Evolutionary conservation across 129 eudicot species (phyloP).

Genomic region (Lonicera japonica): DNA sequence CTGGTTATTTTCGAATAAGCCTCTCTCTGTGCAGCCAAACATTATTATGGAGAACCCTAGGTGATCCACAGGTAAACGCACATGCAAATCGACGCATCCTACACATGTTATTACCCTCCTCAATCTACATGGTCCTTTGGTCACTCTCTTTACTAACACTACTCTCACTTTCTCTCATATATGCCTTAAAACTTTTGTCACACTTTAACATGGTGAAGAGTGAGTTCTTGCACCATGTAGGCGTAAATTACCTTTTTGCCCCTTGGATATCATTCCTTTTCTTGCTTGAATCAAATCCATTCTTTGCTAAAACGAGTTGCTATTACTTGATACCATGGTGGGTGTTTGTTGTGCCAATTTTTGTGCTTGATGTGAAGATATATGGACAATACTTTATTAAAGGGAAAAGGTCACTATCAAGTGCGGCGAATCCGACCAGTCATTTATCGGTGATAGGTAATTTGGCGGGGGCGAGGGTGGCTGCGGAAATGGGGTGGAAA

Average conservation of each 20-base stretch:
- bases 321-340: slow-evolving; percentile 33
- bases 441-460: slow-evolving; percentile 57
- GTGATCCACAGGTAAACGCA: slow-evolving; percentile 30
- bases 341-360: slow-evolving; percentile 41
- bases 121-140: slow-evolving; percentile 45
- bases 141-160: slow-evolving; percentile 39
- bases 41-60: slow-evolving; percentile 59
- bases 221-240: slow-evolving; percentile 54
- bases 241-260: slow-evolving; percentile 68
- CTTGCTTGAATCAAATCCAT: slow-evolving; percentile 39
- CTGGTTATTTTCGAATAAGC: slow-evolving; percentile 69
- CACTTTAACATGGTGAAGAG: slow-evolving; percentile 40
- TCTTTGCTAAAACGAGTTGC: slow-evolving; percentile 15
- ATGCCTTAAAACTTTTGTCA: slow-evolving; percentile 42
- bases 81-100: slow-evolving; percentile 28
- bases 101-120: slow-evolving; percentile 17
- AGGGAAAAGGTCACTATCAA: slow-evolving; percentile 39
- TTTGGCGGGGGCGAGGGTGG: slow-evolving; percentile 44
- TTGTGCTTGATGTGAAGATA: slow-evolving; percentile 44
- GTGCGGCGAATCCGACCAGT: slow-evolving; percentile 56
- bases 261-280: slow-evolving; percentile 63
- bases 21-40: slow-evolving; percentile 60
- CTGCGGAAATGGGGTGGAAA: slow-evolving; percentile 56
- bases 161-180: slow-evolving; percentile 34
- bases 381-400: slow-evolving; percentile 67